A percentile compares a stretch with the other conserved stretches of the same genome.
These are phyloP conservation scores for Iodosphaeria phyllophila DNA, from an alignment of 2,329 filamentous ascomycete species.

Conservation along the genomic window DNA sequence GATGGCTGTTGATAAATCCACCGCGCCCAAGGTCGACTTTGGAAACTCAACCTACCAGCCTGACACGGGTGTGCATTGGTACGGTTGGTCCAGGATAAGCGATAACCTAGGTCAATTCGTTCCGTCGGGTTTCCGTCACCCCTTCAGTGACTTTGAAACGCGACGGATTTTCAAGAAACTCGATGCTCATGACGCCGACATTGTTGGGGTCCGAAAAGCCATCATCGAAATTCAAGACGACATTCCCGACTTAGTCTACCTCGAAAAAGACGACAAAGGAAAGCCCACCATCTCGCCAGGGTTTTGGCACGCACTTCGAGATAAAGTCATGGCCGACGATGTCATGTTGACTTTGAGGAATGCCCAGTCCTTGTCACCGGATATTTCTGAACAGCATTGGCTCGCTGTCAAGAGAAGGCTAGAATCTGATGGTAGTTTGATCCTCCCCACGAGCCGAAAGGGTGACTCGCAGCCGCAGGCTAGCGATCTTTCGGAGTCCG, in stretches of 20 bases:
- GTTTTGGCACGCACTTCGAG: conserved; percentile 46
- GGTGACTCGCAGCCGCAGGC: conserved; percentile 2
- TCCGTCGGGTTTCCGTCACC: conserved; percentile 3
- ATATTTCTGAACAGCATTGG: conserved; percentile 28
- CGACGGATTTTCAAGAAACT: conserved; percentile 4
- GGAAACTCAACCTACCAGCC: background rate
- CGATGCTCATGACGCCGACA: conserved; percentile 11
- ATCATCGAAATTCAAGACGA: conserved; percentile 21
- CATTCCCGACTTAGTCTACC: conserved; percentile 37
- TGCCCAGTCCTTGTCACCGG: conserved; percentile 15
- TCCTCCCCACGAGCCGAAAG: no score
- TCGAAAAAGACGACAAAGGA: conserved; percentile 32
- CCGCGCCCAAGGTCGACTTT: background rate
- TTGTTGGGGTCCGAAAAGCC: conserved; percentile 11
- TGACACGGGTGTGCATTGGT: background rate
- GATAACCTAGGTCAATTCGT: conserved; percentile 6
- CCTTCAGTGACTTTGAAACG: background rate
- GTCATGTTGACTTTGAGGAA: conserved; percentile 27
- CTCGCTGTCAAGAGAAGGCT: conserved; percentile 23
- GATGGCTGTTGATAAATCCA: background rate
- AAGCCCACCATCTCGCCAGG: conserved; percentile 33
- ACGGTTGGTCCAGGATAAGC: conserved; percentile 1
- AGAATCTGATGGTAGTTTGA: conserved; percentile 9
- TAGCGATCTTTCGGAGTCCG: conserved; percentile 9
- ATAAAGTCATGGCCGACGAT: conserved; percentile 29